Base-by-base conservation (phyloP, 257 asterid species). In the Rubia yunnanensis region DNA sequence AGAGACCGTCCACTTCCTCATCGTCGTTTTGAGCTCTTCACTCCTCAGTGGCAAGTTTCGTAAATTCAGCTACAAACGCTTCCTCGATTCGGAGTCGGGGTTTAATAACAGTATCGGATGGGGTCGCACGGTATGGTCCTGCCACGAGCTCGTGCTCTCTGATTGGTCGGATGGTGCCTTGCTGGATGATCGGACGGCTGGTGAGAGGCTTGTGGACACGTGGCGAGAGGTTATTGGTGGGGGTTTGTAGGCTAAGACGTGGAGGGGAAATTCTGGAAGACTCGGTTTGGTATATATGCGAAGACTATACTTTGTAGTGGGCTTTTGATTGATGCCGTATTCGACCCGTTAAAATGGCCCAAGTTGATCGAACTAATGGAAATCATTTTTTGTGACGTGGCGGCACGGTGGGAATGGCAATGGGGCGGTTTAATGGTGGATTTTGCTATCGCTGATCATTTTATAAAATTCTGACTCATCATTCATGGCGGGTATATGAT, bases 1-100 rank as follows among this genome's bases (percentile, higher is more conserved):
- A 50, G 95, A 77, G 41, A 80, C 67, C 85, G 92, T 85, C 96
- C 97, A 88, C 96, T 86, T 90, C 86, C 84, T 80, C 97, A 90
- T 89, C 52, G 74, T 57, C 31, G 44, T 39, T 14, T 6, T 44
- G 53, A 30, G 27, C n/a, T 62, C 67, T 26, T 27, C 63, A 60
- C 48, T 60, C 15, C 67, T 60, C 71, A 49, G 54, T 64, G 65
- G 66, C 70, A 60, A 65, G 5, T 58, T 26, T 5, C 8, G 70
- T 57, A 64, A 39, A 56, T 70, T 53, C 6, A 34, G 34, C 65
- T 70, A 11, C 64, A 27, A 53, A 3, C 23, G 28, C 10, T 24
- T 60, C 35, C 44, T 7, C 8, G 28, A 69, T 35, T 32, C n/a
- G 54, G 1, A 36, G 9, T 9, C 2, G 59, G 35, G 63, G 13